A percentile compares a stretch with the other conserved stretches of the same genome.
Evolutionary conservation across 2,329 filamentous ascomycete genomes (phyloP).

Genomic region (Apiospora saccharicola): DNA sequence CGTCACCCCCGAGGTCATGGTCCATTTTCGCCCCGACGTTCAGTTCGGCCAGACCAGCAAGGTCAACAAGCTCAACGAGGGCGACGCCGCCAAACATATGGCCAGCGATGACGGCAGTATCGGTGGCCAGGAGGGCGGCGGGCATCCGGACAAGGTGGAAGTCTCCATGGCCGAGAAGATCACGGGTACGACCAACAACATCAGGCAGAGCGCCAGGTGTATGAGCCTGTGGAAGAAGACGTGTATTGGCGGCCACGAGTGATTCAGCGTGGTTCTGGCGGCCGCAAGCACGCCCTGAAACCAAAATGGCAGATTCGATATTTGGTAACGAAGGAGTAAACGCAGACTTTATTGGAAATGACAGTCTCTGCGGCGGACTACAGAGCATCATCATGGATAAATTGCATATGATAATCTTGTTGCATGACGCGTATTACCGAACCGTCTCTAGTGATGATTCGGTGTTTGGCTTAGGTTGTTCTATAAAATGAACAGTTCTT

Average conservation of each 20-base stretch:
- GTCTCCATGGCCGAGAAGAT: background rate
- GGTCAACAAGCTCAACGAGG: conserved; percentile 24
- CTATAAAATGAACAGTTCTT: no score
- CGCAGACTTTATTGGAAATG: no score
- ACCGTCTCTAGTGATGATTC: no score
- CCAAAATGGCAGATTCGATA: background rate
- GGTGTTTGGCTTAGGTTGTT: no score
- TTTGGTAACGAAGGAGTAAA: no score
- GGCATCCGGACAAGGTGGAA: background rate
- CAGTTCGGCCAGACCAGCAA: conserved; percentile 34
- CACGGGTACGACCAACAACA: conserved; percentile 10
- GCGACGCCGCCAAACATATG: background rate
- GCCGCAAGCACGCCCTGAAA: background rate
- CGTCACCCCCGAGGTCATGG: conserved; percentile 47
- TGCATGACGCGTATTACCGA: no score
- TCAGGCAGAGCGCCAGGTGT: background rate
- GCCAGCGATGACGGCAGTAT: conserved; percentile 8
- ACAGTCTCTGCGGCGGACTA: no score
- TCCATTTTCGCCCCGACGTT: conserved; percentile 44
- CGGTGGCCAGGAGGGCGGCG: conserved; percentile 3
- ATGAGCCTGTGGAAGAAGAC: conserved; percentile 3
- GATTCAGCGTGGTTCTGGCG: background rate
- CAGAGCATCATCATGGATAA: no score
- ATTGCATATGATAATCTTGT: no score
- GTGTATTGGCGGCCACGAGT: background rate